A percentile compares a stretch with the other conserved stretches of the same genome.
Conservation (phyloP, 345 rosid genomes). For the Eucalyptus pauciflora region DNA sequence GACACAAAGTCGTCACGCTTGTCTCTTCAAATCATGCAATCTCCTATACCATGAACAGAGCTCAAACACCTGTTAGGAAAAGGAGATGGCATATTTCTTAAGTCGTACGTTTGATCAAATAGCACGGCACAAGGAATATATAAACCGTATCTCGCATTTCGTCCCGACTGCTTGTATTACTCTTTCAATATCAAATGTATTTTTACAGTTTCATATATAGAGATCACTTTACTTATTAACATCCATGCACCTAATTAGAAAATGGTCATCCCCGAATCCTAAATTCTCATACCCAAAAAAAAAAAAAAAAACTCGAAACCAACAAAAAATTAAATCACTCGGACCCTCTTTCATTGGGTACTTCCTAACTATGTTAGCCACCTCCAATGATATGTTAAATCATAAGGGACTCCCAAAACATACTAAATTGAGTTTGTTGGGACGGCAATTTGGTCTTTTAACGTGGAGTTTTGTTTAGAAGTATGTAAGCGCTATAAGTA, state of each 20-base stretch:
- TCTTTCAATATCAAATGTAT: not conserved
- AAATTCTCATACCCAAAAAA: not conserved
- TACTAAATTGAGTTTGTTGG: not conserved
- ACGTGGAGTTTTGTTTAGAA: not conserved
- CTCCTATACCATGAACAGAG: not conserved
- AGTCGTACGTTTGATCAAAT: not conserved
- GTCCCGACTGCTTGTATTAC: not conserved
- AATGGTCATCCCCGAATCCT: not conserved
- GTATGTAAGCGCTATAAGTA: not conserved
- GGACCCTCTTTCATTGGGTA: not conserved
- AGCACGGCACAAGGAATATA: not conserved
- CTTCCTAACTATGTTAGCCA: not conserved
- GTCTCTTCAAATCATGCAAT: not conserved
- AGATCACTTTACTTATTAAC: not conserved
- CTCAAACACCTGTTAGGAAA: not conserved
- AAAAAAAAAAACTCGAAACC: not conserved
- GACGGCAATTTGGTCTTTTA: not conserved
- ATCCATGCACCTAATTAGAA: not conserved
- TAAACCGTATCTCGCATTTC: not conserved
- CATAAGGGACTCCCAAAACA: not conserved
- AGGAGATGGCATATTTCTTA: rapidly evolving
- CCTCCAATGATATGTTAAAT: not conserved
- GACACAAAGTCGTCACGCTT: not conserved
- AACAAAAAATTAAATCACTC: not conserved
- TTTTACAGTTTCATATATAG: not conserved